Conservation (phyloP, 2,329 filamentous ascomycete species). For the Onygena corvina region DNA sequence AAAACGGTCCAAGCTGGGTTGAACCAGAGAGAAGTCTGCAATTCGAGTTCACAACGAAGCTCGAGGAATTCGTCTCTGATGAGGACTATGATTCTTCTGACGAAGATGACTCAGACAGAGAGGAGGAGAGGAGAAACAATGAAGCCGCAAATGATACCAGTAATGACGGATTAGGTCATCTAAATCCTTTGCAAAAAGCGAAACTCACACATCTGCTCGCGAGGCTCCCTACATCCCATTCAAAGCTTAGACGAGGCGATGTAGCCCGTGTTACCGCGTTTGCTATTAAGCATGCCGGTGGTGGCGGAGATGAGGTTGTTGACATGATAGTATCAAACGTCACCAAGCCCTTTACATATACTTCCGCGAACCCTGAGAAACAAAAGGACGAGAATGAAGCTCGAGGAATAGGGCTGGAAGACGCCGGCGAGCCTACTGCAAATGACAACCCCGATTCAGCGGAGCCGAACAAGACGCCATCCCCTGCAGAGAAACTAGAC, state of each 20-base stretch:
- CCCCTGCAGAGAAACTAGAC: conserved; percentile 43
- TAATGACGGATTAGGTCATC: conserved; percentile 48
- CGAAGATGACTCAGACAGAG: conserved; percentile 53
- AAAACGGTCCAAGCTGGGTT: conserved; percentile 66
- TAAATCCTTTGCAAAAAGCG: conserved; percentile 73
- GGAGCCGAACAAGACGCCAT: conserved; percentile 25
- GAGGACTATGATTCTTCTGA: conserved; percentile 78
- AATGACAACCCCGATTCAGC: conserved; percentile 28
- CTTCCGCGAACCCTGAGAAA: conserved; percentile 51
- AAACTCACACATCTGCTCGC: conserved; percentile 75
- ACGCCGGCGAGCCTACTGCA: conserved; percentile 20
- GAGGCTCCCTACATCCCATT: conserved; percentile 62
- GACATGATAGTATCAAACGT: conserved; percentile 76
- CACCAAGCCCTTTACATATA: conserved; percentile 60
- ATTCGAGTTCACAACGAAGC: conserved; percentile 64
- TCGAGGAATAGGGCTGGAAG: conserved; percentile 21
- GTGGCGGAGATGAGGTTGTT: conserved; percentile 83
- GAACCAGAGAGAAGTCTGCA: conserved; percentile 59
- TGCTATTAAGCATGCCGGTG: conserved; percentile 73
- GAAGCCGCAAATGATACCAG: conserved; percentile 33
- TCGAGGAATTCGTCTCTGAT: conserved; percentile 73
- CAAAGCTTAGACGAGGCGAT: conserved; percentile 68
- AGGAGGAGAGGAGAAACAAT: conserved; percentile 35
- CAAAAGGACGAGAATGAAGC: conserved; percentile 14
- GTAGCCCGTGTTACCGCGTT: conserved; percentile 77